These are phyloP conservation scores for Diaporthe humulicola DNA, from an alignment of 2,329 filamentous ascomycete species.

Conservation along the genomic window DNA sequence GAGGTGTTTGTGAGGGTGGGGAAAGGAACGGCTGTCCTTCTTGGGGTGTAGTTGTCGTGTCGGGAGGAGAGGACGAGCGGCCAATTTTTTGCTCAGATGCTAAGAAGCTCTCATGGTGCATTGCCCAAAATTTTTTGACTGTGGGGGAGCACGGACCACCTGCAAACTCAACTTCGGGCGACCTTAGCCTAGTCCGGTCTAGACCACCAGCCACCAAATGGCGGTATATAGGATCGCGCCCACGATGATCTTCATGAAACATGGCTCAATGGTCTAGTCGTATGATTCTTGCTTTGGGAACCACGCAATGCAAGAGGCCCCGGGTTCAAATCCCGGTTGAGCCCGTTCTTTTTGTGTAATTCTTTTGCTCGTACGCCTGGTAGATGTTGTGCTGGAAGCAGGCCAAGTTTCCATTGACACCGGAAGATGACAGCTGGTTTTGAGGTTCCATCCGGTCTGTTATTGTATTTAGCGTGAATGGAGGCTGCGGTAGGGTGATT, in stretches of 20 bases:
- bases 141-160: constrained; percentile 28
- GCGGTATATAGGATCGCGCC: neutral
- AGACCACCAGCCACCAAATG: neutral
- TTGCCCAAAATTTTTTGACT: constrained; percentile 44
- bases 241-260: too few species aligned
- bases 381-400: too few species aligned
- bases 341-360: neutral
- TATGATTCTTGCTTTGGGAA: constrained; percentile 39
- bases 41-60: constrained; percentile 11
- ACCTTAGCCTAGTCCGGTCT: constrained; percentile 22
- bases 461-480: too few species aligned
- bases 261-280: constrained; percentile 37
- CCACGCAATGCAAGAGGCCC: constrained; percentile 33
- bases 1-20: neutral
- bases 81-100: neutral
- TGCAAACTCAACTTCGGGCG: neutral
- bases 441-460: too few species aligned
- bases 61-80: neutral
- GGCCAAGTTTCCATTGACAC: too few species aligned
- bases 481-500: neutral
- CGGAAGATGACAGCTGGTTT: too few species aligned
- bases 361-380: neutral
- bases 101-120: constrained; percentile 36
- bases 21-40: constrained; percentile 31
- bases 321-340: constrained; percentile 36